A percentile compares a stretch with the other conserved stretches of the same genome.
Evolutionary conservation across 495 filamentous ascomycete genomes (phyloP).

Genomic region (Penicillium desertorum): DNA sequence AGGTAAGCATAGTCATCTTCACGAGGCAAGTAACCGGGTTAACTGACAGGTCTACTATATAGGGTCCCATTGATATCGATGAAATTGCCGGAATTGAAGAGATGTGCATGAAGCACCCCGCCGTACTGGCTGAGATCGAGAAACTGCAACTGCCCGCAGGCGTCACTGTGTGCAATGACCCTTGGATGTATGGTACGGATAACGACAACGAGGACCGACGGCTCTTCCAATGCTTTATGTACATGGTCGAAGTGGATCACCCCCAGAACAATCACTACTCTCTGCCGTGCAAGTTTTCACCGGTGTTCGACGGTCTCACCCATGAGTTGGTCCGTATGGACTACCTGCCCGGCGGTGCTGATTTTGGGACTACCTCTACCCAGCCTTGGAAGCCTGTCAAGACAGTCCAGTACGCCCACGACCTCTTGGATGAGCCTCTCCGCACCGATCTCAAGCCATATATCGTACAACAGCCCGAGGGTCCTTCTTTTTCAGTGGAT

Average conservation of each 20-base stretch:
- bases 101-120: slow-evolving; percentile 43
- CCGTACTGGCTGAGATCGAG: slow-evolving; percentile 43
- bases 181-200: slow-evolving; percentile 50
- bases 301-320: slow-evolving; percentile 66
- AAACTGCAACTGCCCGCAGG: slow-evolving; percentile 43
- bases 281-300: slow-evolving; percentile 73
- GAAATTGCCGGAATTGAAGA: slow-evolving; percentile 43
- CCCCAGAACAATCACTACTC: slow-evolving; percentile 71
- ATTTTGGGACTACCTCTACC: slow-evolving; percentile 29
- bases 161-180: slow-evolving; percentile 46
- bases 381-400: slow-evolving; percentile 53
- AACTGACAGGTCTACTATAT: slow-evolving; percentile 15
- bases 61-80: slow-evolving; percentile 44
- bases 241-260: slow-evolving; percentile 41
- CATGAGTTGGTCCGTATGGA: slow-evolving; percentile 61
- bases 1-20: slow-evolving; percentile 25
- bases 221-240: slow-evolving; percentile 49
- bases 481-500: slow-evolving; percentile 61
- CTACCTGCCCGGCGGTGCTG: slow-evolving; percentile 45
- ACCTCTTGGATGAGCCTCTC: slow-evolving; percentile 37
- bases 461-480: slow-evolving; percentile 74
- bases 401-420: slow-evolving; percentile 51
- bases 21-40: not conserved
- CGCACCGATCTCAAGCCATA: slow-evolving; percentile 70
- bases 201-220: slow-evolving; percentile 37